Evolutionary conservation across 805 yeast genomes (phyloP).

Genomic region (Kazachstania martiniae): DNA sequence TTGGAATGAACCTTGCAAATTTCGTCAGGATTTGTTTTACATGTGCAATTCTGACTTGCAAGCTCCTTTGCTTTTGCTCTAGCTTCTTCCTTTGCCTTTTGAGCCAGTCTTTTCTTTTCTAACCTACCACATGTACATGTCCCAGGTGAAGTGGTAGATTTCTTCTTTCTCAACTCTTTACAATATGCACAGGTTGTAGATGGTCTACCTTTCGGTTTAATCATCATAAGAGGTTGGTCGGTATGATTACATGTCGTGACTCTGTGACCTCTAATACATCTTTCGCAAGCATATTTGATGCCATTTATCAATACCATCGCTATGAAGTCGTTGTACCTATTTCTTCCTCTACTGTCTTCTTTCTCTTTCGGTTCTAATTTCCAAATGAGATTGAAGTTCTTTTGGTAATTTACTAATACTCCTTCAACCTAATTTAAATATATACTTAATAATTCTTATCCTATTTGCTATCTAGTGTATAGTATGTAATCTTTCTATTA

Average conservation of each 20-base stretch:
- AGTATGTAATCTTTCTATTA: no score
- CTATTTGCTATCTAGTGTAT: no score
- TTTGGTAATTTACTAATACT: no score
- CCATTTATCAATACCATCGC: constrained; percentile 91
- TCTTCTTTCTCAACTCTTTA: constrained; percentile 58
- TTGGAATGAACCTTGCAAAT: constrained; percentile 15
- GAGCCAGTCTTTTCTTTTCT: constrained; percentile 31
- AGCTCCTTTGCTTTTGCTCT: constrained; percentile 17
- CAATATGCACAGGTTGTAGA: constrained; percentile 86
- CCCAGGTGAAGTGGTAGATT: constrained; percentile 44
- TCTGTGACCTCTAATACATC: constrained; percentile 93
- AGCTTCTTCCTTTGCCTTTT: constrained; percentile 26
- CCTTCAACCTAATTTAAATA: no score
- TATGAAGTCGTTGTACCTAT: background rate
- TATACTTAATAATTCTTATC: no score
- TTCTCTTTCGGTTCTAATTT: no score
- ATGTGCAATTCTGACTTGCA: constrained; percentile 27
- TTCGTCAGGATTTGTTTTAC: constrained; percentile 20
- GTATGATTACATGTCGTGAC: constrained; percentile 90
- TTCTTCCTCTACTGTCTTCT: background rate
- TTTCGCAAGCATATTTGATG: constrained; percentile 88
- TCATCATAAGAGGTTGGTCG: constrained; percentile 82
- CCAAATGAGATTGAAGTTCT: no score
- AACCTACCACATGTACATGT: constrained; percentile 58
- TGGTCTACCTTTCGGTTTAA: constrained; percentile 95